Conservation (phyloP, 176 grass and related monocot species). For the Ananas comosus region DNA sequence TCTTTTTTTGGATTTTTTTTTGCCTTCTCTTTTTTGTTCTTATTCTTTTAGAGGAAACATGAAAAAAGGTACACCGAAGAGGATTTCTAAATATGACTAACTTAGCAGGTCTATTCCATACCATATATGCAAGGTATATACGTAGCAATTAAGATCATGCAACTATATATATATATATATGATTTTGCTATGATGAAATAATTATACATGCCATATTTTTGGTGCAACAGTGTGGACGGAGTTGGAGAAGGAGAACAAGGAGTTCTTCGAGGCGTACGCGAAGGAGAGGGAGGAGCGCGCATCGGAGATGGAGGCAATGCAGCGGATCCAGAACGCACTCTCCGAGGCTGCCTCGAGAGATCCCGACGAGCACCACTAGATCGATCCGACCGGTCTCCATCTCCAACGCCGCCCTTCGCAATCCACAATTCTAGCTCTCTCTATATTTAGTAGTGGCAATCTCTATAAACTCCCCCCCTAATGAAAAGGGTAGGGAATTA, state of each 20-base stretch:
- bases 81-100: no score
- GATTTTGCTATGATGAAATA: no score
- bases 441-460: not conserved
- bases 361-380: not conserved
- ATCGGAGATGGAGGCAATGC: slow-evolving; percentile 47
- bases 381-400: not conserved
- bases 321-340: slow-evolving; percentile 52
- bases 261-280: slow-evolving; percentile 65
- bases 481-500: not conserved
- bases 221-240: slow-evolving; percentile 57
- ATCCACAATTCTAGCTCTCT: not conserved
- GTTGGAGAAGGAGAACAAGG: slow-evolving; percentile 83
- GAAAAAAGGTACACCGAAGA: no score
- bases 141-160: no score
- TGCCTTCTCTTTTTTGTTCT: no score
- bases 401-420: not conserved
- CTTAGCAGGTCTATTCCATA: no score
- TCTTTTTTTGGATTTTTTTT: no score
- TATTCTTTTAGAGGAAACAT: no score
- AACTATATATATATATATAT: no score
- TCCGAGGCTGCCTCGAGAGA: slow-evolving; percentile 19
- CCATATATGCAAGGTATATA: no score
- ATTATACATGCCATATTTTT: not conserved
- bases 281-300: slow-evolving; percentile 30
- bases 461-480: not conserved